Evolutionary conservation across 805 yeast species (phyloP).

Genomic region (Ogataea methylovora): DNA sequence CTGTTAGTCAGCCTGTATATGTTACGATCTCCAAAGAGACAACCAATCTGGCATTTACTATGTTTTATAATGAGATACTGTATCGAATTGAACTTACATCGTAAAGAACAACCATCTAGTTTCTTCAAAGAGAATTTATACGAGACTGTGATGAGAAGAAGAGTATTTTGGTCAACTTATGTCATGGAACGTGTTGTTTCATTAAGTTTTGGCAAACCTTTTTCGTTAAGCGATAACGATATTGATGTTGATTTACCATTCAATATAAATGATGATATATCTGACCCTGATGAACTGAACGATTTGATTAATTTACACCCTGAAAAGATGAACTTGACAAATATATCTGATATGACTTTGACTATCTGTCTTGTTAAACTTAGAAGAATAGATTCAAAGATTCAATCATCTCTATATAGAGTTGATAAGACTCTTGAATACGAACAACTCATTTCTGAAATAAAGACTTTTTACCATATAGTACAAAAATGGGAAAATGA

Average conservation of each 20-base stretch:
- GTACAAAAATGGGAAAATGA: slow-evolving; percentile 11
- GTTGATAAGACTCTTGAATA: slow-evolving; percentile 9
- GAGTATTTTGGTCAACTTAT: slow-evolving; percentile 42
- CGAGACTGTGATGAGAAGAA: slow-evolving; percentile 12
- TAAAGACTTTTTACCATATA: slow-evolving; percentile 5
- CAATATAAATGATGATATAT: slow-evolving; percentile 13
- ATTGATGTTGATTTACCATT: slow-evolving; percentile 37
- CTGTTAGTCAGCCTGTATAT: slow-evolving; percentile 9
- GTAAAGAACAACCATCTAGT: slow-evolving; percentile 5
- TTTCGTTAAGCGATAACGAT: slow-evolving; percentile 41
- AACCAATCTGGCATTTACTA: slow-evolving; percentile 14
- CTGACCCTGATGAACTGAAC: slow-evolving; percentile 9
- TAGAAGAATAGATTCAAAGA: slow-evolving; percentile 13
- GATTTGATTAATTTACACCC: slow-evolving; percentile 13
- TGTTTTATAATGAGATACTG: slow-evolving; percentile 13
- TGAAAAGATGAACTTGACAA: slow-evolving; percentile 6
- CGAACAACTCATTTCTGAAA: slow-evolving; percentile 6
- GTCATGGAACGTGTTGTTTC: slow-evolving; percentile 42
- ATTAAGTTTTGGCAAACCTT: slow-evolving; percentile 40
- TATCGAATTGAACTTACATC: slow-evolving; percentile 13
- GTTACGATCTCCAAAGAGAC: slow-evolving; percentile 13
- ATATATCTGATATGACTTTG: slow-evolving; percentile 11
- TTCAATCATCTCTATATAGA: slow-evolving; percentile 13
- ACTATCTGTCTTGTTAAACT: slow-evolving; percentile 7
- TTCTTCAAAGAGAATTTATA: slow-evolving; percentile 8